Evolutionary conservation across 2,329 filamentous ascomycete genomes (phyloP).

Genomic region (Fusarium torreyae): DNA sequence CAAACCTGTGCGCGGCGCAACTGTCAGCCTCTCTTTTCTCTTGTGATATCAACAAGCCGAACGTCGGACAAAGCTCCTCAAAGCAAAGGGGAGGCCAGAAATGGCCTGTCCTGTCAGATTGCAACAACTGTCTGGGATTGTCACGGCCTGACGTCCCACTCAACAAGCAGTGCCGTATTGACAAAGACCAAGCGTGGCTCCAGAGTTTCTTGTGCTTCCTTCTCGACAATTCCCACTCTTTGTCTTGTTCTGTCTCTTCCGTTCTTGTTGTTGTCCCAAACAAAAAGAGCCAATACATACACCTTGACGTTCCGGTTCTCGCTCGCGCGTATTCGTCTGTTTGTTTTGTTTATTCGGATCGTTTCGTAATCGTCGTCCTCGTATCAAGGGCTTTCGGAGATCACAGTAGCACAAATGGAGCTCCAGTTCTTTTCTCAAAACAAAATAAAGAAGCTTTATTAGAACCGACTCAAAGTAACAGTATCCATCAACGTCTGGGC

Average conservation of each 20-base stretch:
- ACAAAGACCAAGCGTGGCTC: constrained; percentile 6
- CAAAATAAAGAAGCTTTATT: neutral
- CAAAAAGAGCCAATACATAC: constrained; percentile 13
- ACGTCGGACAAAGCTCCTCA: neutral
- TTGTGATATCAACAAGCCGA: neutral
- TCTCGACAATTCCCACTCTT: constrained; percentile 2
- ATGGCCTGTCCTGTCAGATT: constrained; percentile 3
- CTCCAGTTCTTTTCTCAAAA: neutral
- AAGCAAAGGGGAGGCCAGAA: constrained; percentile 4
- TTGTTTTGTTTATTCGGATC: constrained; percentile 16
- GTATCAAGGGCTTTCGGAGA: constrained; percentile 3
- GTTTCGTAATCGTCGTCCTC: constrained; percentile 23
- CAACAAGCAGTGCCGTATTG: constrained; percentile 1
- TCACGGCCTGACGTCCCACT: neutral
- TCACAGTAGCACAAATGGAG: neutral
- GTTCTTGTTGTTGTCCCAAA: neutral
- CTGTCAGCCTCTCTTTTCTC: constrained; percentile 18
- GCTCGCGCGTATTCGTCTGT: constrained; percentile 23
- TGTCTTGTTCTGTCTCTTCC: neutral
- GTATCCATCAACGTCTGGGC: constrained; percentile 16
- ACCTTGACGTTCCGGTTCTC: constrained; percentile 14
- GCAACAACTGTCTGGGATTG: neutral
- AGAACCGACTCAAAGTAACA: neutral
- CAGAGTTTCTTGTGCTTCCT: neutral
- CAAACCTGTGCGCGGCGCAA: constrained; percentile 21